Percentiles rank a stretch among this genome's conserved stretches.
phyloP scores from a whole-genome alignment of 306 rosid genomes.

The Quercus glauca region DNA sequence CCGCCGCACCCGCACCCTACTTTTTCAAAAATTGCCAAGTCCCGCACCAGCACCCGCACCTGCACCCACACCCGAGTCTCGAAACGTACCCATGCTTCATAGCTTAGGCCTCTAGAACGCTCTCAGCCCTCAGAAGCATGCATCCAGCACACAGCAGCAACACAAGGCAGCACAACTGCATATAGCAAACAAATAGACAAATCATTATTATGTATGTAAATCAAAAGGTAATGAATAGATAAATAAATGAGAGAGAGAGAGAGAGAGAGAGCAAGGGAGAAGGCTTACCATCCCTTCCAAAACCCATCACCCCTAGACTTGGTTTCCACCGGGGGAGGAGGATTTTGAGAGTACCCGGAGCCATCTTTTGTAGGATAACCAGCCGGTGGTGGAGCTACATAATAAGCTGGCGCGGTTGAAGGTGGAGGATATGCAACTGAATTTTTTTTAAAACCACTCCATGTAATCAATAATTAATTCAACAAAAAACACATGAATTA shows the following conservation, averaged over 20 bases:
- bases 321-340: slow-evolving; percentile 31
- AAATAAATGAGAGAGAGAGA: background rate
- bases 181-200: background rate
- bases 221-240: background rate
- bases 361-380: slow-evolving; percentile 41
- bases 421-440: slow-evolving; percentile 35
- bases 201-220: background rate
- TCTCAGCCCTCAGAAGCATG: slow-evolving; percentile 48
- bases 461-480: background rate
- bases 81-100: too few relatives aligned
- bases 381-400: slow-evolving; percentile 49
- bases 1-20: too few relatives aligned
- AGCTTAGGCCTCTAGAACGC: background rate
- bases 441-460: background rate
- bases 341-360: slow-evolving; percentile 29
- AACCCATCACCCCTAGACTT: slow-evolving; percentile 81
- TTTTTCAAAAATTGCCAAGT: too few relatives aligned
- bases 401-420: slow-evolving; percentile 29
- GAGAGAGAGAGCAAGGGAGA: too few relatives aligned
- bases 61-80: too few relatives aligned
- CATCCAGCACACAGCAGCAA: slow-evolving; percentile 41
- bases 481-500: background rate
- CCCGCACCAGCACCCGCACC: too few relatives aligned
- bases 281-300: slow-evolving; percentile 74
- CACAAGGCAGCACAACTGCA: slow-evolving; percentile 55